Evolutionary conservation across 495 filamentous ascomycete genomes (phyloP).

Genomic region (Tricharina praecox): DNA sequence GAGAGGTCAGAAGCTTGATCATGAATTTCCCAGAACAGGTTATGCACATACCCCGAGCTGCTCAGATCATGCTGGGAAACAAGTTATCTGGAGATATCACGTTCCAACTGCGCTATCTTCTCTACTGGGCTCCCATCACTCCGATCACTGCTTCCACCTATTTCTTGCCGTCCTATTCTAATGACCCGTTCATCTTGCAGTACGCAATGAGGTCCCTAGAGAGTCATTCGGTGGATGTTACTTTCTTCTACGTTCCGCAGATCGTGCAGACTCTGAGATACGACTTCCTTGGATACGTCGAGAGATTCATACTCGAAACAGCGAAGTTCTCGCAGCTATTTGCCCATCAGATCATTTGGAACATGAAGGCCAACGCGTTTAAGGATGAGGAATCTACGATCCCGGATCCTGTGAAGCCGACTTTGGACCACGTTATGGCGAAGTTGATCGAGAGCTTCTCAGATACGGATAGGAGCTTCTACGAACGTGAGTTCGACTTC

Average conservation of each 20-base stretch:
- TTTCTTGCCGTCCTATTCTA: slow-evolving; percentile 83
- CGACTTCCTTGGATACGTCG: slow-evolving; percentile 84
- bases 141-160: slow-evolving; percentile 83
- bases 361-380: slow-evolving; percentile 97
- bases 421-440: slow-evolving; percentile 74
- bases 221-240: slow-evolving; percentile 82
- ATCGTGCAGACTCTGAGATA: slow-evolving; percentile 94
- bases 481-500: slow-evolving; percentile 88
- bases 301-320: slow-evolving; percentile 90
- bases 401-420: slow-evolving; percentile 87
- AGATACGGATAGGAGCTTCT: slow-evolving; percentile 60
- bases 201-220: slow-evolving; percentile 95
- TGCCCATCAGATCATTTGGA: slow-evolving; percentile 99
- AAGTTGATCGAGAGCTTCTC: slow-evolving; percentile 72
- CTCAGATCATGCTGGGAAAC: slow-evolving; percentile 63
- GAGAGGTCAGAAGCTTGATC: slow-evolving; percentile 60
- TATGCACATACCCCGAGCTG: slow-evolving; percentile 56
- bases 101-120: slow-evolving; percentile 78
- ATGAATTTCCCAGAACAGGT: slow-evolving; percentile 70
- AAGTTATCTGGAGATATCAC: slow-evolving; percentile 60
- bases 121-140: slow-evolving; percentile 90
- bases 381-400: slow-evolving; percentile 88
- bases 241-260: slow-evolving; percentile 97
- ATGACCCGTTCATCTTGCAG: slow-evolving; percentile 85
- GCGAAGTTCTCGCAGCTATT: slow-evolving; percentile 91